Conservation (phyloP, 2,329 filamentous ascomycete species). For the Incumbomyces lentus region DNA sequence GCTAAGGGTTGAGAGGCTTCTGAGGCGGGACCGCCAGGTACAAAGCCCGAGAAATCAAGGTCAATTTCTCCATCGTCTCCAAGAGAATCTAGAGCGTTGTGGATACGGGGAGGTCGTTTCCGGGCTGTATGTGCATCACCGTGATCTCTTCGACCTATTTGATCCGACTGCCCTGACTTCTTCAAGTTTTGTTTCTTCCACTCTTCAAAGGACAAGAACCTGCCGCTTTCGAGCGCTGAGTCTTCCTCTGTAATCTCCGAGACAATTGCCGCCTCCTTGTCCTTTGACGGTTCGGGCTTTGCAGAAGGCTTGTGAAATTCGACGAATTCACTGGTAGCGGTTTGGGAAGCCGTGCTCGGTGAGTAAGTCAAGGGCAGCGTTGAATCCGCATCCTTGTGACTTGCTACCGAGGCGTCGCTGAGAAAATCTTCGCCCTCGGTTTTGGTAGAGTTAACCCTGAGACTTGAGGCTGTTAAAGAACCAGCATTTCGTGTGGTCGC, state of each 20-base stretch:
- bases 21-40: constrained; percentile 29
- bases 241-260: constrained; percentile 41
- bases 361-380: too few species aligned
- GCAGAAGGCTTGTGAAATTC: too few species aligned
- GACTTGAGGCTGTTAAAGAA: too few species aligned
- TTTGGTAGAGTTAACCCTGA: too few species aligned
- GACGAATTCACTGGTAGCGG: too few species aligned
- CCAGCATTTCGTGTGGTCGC: constrained; percentile 34
- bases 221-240: constrained; percentile 59
- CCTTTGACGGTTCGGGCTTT: too few species aligned
- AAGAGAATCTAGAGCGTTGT: constrained; percentile 63
- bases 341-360: too few species aligned
- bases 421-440: too few species aligned
- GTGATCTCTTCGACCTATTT: constrained; percentile 44
- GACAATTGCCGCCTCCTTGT: background rate
- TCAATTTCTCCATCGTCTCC: constrained; percentile 86
- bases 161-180: constrained; percentile 69
- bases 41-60: constrained; percentile 58
- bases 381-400: too few species aligned
- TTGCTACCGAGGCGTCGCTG: too few species aligned
- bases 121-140: constrained; percentile 29
- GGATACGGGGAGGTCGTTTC: constrained; percentile 45
- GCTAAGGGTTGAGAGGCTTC: constrained; percentile 13
- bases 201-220: constrained; percentile 94
- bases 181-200: constrained; percentile 93